A percentile compares a stretch with the other conserved stretches of the same genome.
Evolutionary conservation across 306 rosid genomes (phyloP).

Genomic region (Vigna radiata): DNA sequence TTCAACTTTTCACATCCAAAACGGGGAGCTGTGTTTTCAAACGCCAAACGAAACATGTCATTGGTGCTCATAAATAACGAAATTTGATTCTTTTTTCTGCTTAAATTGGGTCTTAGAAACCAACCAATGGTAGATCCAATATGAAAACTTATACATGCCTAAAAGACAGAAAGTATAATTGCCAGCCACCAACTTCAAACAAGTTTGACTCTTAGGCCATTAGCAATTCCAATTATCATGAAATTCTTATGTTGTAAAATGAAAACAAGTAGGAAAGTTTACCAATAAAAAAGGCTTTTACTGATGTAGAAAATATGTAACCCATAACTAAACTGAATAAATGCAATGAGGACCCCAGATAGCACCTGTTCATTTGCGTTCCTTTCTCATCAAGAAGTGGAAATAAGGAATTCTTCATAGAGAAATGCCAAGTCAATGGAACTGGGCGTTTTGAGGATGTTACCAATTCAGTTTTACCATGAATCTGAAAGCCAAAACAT

Average conservation of each 20-base stretch:
- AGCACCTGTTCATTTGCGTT: slow-evolving; percentile 81
- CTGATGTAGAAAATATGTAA: slow-evolving; percentile 27
- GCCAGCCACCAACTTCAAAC: slow-evolving; percentile 31
- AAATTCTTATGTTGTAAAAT: slow-evolving; percentile 22
- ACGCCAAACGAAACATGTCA: no score
- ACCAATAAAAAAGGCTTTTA: slow-evolving; percentile 11
- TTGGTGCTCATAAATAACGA: slow-evolving; percentile 29
- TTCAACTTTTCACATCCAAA: no score
- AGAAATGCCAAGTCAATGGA: slow-evolving; percentile 95
- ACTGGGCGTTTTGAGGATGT: slow-evolving; percentile 93
- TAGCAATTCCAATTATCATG: slow-evolving; percentile 35
- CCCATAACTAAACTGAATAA: slow-evolving; percentile 25
- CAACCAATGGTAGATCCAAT: slow-evolving; percentile 4
- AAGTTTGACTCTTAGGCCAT: slow-evolving; percentile 18
- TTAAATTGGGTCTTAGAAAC: not conserved
- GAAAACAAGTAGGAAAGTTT: slow-evolving; percentile 27
- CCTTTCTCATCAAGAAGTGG: slow-evolving; percentile 91
- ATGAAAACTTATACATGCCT: not conserved
- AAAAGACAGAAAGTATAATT: slow-evolving; percentile 3
- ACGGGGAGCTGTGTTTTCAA: no score
- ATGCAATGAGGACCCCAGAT: slow-evolving; percentile 33
- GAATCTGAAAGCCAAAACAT: slow-evolving; percentile 68
- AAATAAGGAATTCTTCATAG: slow-evolving; percentile 70
- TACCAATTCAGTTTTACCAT: slow-evolving; percentile 91
- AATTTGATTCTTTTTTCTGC: slow-evolving; percentile 16